phyloP scores from a whole-genome alignment of 352 stramenopile genomes.

The Pythium angustatum region DNA sequence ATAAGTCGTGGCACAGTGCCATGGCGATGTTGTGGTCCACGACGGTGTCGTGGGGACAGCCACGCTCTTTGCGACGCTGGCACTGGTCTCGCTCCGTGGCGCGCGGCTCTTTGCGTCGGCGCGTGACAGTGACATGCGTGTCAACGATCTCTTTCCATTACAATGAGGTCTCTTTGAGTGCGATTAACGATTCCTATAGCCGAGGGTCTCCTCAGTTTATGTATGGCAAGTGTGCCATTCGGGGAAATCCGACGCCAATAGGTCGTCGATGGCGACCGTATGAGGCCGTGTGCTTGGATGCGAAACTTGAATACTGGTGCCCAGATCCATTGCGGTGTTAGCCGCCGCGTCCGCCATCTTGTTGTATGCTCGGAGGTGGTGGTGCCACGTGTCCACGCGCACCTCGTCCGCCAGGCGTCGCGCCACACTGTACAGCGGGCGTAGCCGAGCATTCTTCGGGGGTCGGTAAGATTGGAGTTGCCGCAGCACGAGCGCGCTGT shows the following conservation, averaged over 20 bases:
- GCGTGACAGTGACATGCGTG: background rate
- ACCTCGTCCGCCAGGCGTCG: background rate
- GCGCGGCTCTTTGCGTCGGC: background rate
- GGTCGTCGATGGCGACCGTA: background rate
- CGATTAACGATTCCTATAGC: too few species aligned
- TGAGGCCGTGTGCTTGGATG: background rate
- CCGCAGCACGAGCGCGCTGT: background rate
- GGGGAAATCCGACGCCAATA: background rate
- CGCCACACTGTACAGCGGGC: too few species aligned
- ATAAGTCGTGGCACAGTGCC: background rate
- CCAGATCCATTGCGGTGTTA: background rate
- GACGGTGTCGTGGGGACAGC: background rate
- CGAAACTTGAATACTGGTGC: background rate
- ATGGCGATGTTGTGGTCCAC: conserved; percentile 2
- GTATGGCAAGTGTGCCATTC: background rate
- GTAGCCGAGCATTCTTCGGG: too few species aligned
- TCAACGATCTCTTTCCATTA: background rate
- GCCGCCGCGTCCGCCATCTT: background rate
- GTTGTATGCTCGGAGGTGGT: background rate
- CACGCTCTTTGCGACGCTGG: background rate
- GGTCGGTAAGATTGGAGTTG: background rate
- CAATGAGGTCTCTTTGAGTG: too few species aligned
- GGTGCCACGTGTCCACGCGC: background rate
- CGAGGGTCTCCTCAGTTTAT: too few species aligned
- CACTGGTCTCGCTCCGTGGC: background rate